Percentiles rank a stretch among this genome's conserved stretches.
phyloP scores from a whole-genome alignment of 2,329 filamentous ascomycete species.

The Pestalotiopsis sp. region DNA sequence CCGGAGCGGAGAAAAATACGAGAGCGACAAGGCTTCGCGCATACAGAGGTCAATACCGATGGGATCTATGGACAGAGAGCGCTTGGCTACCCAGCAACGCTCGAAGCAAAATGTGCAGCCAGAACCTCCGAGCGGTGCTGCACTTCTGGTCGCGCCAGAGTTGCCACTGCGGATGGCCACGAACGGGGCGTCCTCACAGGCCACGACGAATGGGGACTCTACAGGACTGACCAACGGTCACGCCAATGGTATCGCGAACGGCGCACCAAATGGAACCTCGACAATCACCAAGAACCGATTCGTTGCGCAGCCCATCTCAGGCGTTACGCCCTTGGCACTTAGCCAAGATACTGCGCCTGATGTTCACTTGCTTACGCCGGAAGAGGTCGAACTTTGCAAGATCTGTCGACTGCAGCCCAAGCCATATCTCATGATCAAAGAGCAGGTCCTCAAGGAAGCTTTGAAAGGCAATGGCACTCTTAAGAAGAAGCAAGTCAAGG shows the following conservation, averaged over 20 bases:
- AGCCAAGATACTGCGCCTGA: conserved; percentile 78
- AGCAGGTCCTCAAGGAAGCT: conserved; percentile 86
- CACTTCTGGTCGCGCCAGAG: conserved; percentile 76
- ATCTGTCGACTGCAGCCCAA: conserved; percentile 85
- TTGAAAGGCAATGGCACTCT: conserved; percentile 83
- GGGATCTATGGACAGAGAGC: conserved; percentile 80
- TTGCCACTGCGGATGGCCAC: conserved; percentile 61
- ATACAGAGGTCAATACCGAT: conserved; percentile 70
- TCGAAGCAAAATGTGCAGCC: conserved; percentile 64
- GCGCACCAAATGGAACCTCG: conserved; percentile 41
- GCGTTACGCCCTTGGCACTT: conserved; percentile 64
- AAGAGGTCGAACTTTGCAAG: conserved; percentile 85
- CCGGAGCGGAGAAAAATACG: conserved; percentile 86
- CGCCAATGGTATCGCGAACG: conserved; percentile 22
- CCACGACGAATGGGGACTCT: conserved; percentile 47
- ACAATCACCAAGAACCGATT: conserved; percentile 52
- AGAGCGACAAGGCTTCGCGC: conserved; percentile 79
- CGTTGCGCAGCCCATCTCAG: conserved; percentile 56
- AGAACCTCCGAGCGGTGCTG: conserved; percentile 74
- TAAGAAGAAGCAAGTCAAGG: conserved; percentile 91
- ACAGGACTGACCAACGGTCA: conserved; percentile 56
- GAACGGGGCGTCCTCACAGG: conserved; percentile 25
- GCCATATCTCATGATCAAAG: conserved; percentile 92
- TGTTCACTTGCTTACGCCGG: conserved; percentile 78
- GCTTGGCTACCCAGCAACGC: conserved; percentile 70